Percentiles rank a stretch among this genome's conserved stretches.
Evolutionary conservation across 2,329 filamentous ascomycete species (phyloP).

Genomic region (Lachnellula occidentalis): DNA sequence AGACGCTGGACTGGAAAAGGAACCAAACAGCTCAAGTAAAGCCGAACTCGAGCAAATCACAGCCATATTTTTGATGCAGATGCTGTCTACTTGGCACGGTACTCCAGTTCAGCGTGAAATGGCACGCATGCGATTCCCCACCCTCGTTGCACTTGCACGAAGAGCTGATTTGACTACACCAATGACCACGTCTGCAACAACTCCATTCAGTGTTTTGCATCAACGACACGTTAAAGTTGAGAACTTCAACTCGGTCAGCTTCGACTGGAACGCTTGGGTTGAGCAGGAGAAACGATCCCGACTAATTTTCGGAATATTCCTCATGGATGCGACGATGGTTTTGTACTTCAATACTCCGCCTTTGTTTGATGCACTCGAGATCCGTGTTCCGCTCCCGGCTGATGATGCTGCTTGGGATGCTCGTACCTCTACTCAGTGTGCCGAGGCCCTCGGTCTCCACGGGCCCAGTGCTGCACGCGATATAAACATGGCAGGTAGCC

Average conservation of each 20-base stretch:
- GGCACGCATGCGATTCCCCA: slow-evolving; percentile 53
- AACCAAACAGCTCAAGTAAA: slow-evolving; percentile 33
- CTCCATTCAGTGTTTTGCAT: slow-evolving; percentile 55
- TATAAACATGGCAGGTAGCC: slow-evolving; percentile 57
- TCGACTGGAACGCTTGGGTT: slow-evolving; percentile 63
- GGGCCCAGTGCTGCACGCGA: slow-evolving; percentile 50
- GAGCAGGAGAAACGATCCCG: slow-evolving; percentile 66
- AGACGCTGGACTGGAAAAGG: slow-evolving; percentile 36
- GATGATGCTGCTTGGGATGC: slow-evolving; percentile 75
- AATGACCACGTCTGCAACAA: slow-evolving; percentile 41
- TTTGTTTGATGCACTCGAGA: slow-evolving; percentile 57
- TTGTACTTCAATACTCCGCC: slow-evolving; percentile 67
- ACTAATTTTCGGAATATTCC: slow-evolving; percentile 58
- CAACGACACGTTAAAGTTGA: slow-evolving; percentile 45
- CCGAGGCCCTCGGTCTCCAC: slow-evolving; percentile 57
- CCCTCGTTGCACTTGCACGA: slow-evolving; percentile 52
- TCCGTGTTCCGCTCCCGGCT: slow-evolving; percentile 62
- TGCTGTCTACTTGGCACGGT: slow-evolving; percentile 65
- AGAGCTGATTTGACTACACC: slow-evolving; percentile 51
- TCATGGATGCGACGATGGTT: slow-evolving; percentile 59
- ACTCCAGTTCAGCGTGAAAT: slow-evolving; percentile 58
- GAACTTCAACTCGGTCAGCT: slow-evolving; percentile 44
- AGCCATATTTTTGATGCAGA: slow-evolving; percentile 56
- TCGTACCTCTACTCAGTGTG: slow-evolving; percentile 51
- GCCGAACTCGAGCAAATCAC: slow-evolving; percentile 61